These are phyloP conservation scores for Lentinus polychrous DNA, from an alignment of 1,284 basidiomycete genomes.

Conservation along the genomic window DNA sequence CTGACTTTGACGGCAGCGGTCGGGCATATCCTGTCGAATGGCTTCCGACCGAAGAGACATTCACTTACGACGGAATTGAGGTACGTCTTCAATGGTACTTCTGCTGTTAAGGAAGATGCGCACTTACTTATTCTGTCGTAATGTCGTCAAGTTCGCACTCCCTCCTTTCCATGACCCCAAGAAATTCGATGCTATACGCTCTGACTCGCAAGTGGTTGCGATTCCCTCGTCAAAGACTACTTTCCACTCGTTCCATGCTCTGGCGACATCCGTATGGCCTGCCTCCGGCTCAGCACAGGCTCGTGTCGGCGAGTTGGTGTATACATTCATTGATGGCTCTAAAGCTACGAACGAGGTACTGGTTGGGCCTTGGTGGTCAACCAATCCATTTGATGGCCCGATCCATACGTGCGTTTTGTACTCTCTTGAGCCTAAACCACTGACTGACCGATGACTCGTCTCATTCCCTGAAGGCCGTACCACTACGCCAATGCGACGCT, in stretches of 20 bases:
- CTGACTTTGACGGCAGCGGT: constrained; percentile 14
- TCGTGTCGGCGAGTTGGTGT: constrained; percentile 8
- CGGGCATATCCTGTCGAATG: constrained; percentile 14
- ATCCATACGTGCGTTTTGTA: constrained; percentile 10
- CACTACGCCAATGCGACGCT: constrained; percentile 14
- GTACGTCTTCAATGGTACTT: constrained; percentile 2
- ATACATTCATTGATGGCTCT: constrained; percentile 14
- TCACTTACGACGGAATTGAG: constrained; percentile 12
- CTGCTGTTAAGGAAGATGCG: too few species aligned
- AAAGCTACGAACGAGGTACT: constrained; percentile 16
- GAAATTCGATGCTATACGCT: constrained; percentile 11
- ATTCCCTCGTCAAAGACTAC: background rate
- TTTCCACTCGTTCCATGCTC: constrained; percentile 14
- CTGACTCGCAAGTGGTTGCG: constrained; percentile 10
- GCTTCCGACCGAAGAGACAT: constrained; percentile 9
- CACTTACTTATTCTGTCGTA: too few species aligned
- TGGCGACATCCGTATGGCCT: constrained; percentile 9
- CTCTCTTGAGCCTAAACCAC: background rate
- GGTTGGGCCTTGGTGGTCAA: constrained; percentile 20
- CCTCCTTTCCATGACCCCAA: constrained; percentile 13
- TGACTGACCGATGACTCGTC: too few species aligned
- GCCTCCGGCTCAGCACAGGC: background rate
- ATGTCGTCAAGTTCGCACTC: constrained; percentile 10
- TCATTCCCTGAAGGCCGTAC: too few species aligned
- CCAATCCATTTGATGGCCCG: constrained; percentile 18